Evolutionary conservation across 192 early-diverging fungal genomes (phyloP).

Genomic region (Backusella tuberculispora): DNA sequence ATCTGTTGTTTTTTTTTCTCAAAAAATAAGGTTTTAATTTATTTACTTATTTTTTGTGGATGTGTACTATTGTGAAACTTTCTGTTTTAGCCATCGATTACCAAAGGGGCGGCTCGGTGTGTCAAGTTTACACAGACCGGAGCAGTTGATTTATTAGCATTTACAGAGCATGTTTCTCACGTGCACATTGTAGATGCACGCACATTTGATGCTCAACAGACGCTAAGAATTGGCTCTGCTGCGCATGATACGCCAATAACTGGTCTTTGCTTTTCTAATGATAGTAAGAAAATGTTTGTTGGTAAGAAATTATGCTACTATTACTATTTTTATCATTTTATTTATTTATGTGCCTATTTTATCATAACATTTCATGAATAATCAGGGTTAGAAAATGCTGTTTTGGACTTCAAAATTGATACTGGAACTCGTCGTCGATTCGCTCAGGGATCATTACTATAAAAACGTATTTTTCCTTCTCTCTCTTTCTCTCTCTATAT

Average conservation of each 20-base stretch:
- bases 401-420: slow-evolving; percentile 88
- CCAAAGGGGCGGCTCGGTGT: slow-evolving; percentile 76
- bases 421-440: slow-evolving; percentile 80
- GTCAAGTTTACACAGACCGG: slow-evolving; percentile 94
- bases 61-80: not conserved
- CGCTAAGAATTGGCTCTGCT: slow-evolving; percentile 73
- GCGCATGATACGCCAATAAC: slow-evolving; percentile 79
- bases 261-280: slow-evolving; percentile 83
- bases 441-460: slow-evolving; percentile 77
- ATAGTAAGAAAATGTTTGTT: slow-evolving; percentile 85
- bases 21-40: not conserved
- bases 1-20: not conserved
- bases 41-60: not conserved
- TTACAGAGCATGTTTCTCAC: slow-evolving; percentile 85
- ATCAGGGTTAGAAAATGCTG: slow-evolving; percentile 74
- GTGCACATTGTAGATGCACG: slow-evolving; percentile 92
- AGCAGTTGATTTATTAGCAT: slow-evolving; percentile 84
- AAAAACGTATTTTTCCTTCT: slow-evolving; percentile 15
- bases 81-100: slow-evolving; percentile 56
- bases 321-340: not conserved
- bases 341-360: not conserved
- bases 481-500: not conserved
- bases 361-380: not conserved
- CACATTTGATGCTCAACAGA: slow-evolving; percentile 81
- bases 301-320: slow-evolving; percentile 54